A percentile compares a stretch with the other conserved stretches of the same genome.
These are phyloP conservation scores for Phytophthora pluvialis DNA, from an alignment of 352 stramenopile genomes.

Conservation along the genomic window DNA sequence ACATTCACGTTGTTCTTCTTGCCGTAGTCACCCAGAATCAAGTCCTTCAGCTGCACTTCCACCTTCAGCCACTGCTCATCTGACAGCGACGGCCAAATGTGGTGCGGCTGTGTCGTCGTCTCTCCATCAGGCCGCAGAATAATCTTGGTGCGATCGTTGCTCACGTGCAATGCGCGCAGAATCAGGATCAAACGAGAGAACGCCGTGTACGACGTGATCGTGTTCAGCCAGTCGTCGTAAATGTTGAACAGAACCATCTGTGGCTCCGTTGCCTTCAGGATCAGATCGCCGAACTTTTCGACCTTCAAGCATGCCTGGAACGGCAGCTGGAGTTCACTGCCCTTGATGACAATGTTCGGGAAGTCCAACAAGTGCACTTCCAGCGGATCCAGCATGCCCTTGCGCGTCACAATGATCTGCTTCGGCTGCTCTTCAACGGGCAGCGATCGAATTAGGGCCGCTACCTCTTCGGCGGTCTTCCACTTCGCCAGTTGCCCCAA, in stretches of 20 bases:
- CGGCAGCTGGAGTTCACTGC: slow-evolving; percentile 98
- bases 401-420: slow-evolving; percentile 99
- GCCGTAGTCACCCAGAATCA: slow-evolving; percentile 99
- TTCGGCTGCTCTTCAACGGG: slow-evolving; percentile 99
- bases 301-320: slow-evolving; percentile 99
- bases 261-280: slow-evolving; percentile 99
- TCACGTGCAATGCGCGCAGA: slow-evolving; percentile 98
- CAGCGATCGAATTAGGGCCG: slow-evolving; percentile 98
- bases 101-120: slow-evolving; percentile 98
- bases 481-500: slow-evolving; percentile 99
- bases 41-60: slow-evolving; percentile 99
- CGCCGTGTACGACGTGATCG: slow-evolving; percentile 99
- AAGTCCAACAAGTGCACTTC: slow-evolving; percentile 99
- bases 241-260: slow-evolving; percentile 99
- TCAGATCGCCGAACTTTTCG: slow-evolving; percentile 99
- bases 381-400: slow-evolving; percentile 99
- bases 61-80: slow-evolving; percentile 99
- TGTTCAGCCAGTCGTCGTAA: slow-evolving; percentile 99
- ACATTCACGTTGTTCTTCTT: slow-evolving; percentile 99
- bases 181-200: slow-evolving; percentile 99
- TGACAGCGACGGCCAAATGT: slow-evolving; percentile 99
- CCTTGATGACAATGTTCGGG: slow-evolving; percentile 99
- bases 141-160: slow-evolving; percentile 95
- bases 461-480: slow-evolving; percentile 99
- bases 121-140: slow-evolving; percentile 98